Base-by-base conservation (phyloP, 2,329 filamentous ascomycete genomes). In the Iodosphaeria phyllophila region DNA sequence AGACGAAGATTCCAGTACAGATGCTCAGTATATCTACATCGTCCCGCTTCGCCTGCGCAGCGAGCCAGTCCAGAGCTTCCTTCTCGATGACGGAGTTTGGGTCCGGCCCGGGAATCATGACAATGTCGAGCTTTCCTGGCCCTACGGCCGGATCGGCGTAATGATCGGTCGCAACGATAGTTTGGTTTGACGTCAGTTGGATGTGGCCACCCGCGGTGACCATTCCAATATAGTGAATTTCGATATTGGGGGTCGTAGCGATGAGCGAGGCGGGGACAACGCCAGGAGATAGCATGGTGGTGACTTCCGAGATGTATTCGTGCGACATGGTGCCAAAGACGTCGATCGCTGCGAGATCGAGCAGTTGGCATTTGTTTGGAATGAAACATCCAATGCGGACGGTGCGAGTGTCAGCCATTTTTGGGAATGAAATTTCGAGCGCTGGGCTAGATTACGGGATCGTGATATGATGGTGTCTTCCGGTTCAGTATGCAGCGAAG, bases 361-460 rank as follows among this genome's bases (percentile, higher is more conserved):
- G 52, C 6, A 61, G 40, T 32, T 67, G 61, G 8, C 49, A 47
- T 2, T 47, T 46, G 3, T 35, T 31, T 2, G 60, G 58, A 24
- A 64, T 44, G 38, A 61, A 64, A 28, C 67, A 58, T 13, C 60
- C 62, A 24, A 66, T 50, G 20, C 41, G 50, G 29, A 64, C 35
- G 8, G 29, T 21, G 16, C 27, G 30, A 20, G 20, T 23, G 16
- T 25, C 13, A 17, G 18, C 27, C 30, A 23, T 31, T n/a, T n/a
- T n/a, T n/a, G n/a, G 22, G 20, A 28, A 26, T 16, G 16, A 25
- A 24, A 13, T 22, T 24, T n/a, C n/a, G n/a, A n/a, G n/a, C n/a
- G n/a, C n/a, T n/a, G n/a, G n/a, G n/a, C n/a, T n/a, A n/a, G n/a
- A n/a, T n/a, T n/a, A n/a, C n/a, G n/a, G n/a, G n/a, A n/a, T n/a